Evolutionary conservation across 139 green algal genomes (phyloP), one percentile per base, ranked within the genome.

Genomic region (Chlorella sp.): DNA sequence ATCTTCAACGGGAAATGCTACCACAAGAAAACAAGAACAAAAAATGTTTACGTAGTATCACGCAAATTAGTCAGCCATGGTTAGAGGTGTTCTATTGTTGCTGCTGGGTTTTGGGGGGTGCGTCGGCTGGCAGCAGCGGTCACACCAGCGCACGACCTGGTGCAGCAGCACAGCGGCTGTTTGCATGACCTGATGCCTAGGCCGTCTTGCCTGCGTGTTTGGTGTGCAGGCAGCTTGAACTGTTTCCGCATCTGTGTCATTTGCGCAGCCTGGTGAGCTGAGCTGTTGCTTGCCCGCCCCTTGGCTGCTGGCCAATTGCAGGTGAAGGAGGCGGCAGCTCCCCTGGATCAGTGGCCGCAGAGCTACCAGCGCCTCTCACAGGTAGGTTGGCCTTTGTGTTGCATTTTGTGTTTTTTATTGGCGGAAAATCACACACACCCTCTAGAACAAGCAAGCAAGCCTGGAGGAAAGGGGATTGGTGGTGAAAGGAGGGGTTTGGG

Each of bases 321-420:
- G 42, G 80, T 85, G 80, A 48, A 48, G 0, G 81, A 86, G 81
- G 81, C 81, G 11, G 60, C 81, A n/a, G 53, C 60, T 21, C 53
- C 53, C 30, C n/a, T 36, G 15, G 81, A 71, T 16, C 32, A 42
- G 53, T 86, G 81, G 81, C 22, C 64, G 32, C 32, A 71, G 53
- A 86, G 53, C 81, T 48, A 75, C 53, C 53, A 48, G 26, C 81
- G 81, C n/a, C n/a, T 86, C 34, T 18, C 37, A 34, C 81, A 86
- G 81, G 81, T 85, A 3, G 30, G 79, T 57, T 5, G 34, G 34
- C 21, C 76, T 34, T 18, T 32, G 21, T 28, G 18, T 18, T 22
- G 68, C 68, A 34, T 5, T 76, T 30, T 28, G 21, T 30, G 68
- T 76, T 21, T 30, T 28, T 42, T 7, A 21, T n/a, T n/a, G n/a